Evolutionary conservation across 2,329 filamentous ascomycete species (phyloP), one percentile per base, ranked within the genome.

Genomic region (Colletotrichum magnum): DNA sequence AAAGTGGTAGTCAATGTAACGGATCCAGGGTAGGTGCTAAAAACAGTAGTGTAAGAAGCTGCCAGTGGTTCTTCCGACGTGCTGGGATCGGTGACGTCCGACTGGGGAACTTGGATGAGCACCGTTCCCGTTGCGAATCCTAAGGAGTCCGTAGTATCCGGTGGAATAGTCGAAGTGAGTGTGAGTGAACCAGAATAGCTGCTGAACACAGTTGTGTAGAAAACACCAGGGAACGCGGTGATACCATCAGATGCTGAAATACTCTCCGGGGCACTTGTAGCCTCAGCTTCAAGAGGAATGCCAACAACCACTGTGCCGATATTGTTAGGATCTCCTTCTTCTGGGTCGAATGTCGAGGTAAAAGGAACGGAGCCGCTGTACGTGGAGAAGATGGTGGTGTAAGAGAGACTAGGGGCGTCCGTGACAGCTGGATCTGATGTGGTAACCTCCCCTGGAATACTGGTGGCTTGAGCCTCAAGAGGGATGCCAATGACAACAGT

Each of bases 21-120:
- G 6, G 45, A 43, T 24, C 58, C 58, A 4, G 58, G 16, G 32
- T 61, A 61, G 3, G 45, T 61, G 32, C 47, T 61, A 9, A 61
- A 61, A 16, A 61, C 43, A 32, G 48, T 61, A n/a, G 58, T 61
- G 21, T 26, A 16, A 32, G 58, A 61, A 32, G 58, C 47, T n/a
- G 53, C 12, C 36, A 45, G 16, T 1, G 10, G 13, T 26, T 57
- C 53, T 12, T 57, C 16, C 4, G 53, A 41, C 6, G 39, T 12
- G 50, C 16, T 57, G 24, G 36, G 15, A 18, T 43, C 21, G 16
- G 18, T 2, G 1, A 21, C 26, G 21, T 45, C 39, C 15, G 53
- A 24, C 36, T 43, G 36, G 39, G 53, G 53, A 16, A 57, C 53
- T n/a, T 57, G 53, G 6, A 57, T 57, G n/a, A 57, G 7, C 16